Evolutionary conservation across 495 filamentous ascomycete species (phyloP).

Genomic region (Trichocladium uniseriatum): DNA sequence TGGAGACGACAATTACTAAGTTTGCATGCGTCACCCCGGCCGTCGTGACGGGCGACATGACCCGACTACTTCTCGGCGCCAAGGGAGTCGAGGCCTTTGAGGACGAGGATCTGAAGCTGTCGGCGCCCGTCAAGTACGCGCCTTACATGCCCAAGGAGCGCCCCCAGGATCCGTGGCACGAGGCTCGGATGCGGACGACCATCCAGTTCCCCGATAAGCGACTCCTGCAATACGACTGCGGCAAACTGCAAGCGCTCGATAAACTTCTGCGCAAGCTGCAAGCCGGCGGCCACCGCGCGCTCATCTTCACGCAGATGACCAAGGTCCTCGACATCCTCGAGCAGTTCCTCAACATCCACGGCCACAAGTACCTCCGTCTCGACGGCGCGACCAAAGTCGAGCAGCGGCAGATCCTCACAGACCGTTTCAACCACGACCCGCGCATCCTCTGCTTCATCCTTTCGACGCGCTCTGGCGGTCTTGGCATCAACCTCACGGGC

Average conservation of each 20-base stretch:
- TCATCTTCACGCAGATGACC: conserved; percentile 99
- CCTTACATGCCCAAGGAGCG: conserved; percentile 45
- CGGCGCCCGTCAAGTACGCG: conserved; percentile 35
- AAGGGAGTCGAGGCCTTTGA: conserved; percentile 53
- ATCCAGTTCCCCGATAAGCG: conserved; percentile 97
- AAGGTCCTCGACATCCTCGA: conserved; percentile 96
- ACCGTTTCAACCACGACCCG: conserved; percentile 91
- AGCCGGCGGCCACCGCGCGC: conserved; percentile 78
- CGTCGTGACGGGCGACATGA: conserved; percentile 70
- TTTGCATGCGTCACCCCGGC: conserved; percentile 89
- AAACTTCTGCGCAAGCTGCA: conserved; percentile 79
- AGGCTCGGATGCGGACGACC: conserved; percentile 81
- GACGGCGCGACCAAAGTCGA: conserved; percentile 93
- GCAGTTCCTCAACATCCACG: conserved; percentile 96
- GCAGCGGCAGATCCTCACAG: conserved; percentile 88
- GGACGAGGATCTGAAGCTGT: conserved; percentile 37
- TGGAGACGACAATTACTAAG: conserved; percentile 70
- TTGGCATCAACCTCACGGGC: conserved; percentile 94
- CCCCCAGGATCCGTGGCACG: conserved; percentile 74
- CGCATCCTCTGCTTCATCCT: conserved; percentile 93
- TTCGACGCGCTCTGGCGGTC: conserved; percentile 84
- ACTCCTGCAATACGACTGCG: conserved; percentile 93
- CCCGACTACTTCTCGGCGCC: conserved; percentile 51
- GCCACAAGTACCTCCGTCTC: conserved; percentile 82
- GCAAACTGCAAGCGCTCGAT: conserved; percentile 88